Evolutionary conservation across 108 stramenopile genomes (phyloP).

Genomic region (Nitzschia sp.): DNA sequence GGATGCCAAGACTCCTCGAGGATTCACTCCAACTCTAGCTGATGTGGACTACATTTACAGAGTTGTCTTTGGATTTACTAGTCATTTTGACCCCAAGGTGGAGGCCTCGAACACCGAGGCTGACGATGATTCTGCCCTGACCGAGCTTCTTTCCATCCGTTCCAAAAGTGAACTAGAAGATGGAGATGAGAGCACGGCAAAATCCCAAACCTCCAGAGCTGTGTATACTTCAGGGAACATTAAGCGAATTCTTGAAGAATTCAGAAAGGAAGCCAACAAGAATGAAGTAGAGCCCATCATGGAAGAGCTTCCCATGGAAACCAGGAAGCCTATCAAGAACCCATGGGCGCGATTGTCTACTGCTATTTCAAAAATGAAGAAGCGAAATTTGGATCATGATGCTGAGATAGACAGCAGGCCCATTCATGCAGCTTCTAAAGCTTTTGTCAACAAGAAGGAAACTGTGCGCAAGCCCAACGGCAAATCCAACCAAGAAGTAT

Average conservation of each 20-base stretch:
- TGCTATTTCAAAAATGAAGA: constrained; percentile 10
- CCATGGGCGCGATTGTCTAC: background rate
- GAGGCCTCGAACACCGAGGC: background rate
- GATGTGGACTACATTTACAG: background rate
- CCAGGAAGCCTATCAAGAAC: too few species aligned
- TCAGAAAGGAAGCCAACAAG: background rate
- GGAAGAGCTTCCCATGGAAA: too few species aligned
- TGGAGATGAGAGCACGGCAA: background rate
- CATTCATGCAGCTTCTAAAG: too few species aligned
- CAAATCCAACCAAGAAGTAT: too few species aligned
- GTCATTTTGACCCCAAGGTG: background rate
- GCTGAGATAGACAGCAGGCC: too few species aligned
- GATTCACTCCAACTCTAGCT: too few species aligned
- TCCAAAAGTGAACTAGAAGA: background rate
- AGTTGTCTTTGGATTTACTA: background rate
- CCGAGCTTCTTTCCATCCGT: background rate
- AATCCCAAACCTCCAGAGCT: too few species aligned
- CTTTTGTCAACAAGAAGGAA: too few species aligned
- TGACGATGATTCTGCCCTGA: background rate
- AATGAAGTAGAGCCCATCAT: too few species aligned
- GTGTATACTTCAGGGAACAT: background rate
- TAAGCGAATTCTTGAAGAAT: background rate
- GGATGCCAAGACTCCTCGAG: too few species aligned
- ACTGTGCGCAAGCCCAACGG: too few species aligned
- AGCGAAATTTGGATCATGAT: background rate